Evolutionary conservation across 2,329 filamentous ascomycete species (phyloP), one percentile per base, ranked within the genome.

Genomic region (Waltergamsia citrina): DNA sequence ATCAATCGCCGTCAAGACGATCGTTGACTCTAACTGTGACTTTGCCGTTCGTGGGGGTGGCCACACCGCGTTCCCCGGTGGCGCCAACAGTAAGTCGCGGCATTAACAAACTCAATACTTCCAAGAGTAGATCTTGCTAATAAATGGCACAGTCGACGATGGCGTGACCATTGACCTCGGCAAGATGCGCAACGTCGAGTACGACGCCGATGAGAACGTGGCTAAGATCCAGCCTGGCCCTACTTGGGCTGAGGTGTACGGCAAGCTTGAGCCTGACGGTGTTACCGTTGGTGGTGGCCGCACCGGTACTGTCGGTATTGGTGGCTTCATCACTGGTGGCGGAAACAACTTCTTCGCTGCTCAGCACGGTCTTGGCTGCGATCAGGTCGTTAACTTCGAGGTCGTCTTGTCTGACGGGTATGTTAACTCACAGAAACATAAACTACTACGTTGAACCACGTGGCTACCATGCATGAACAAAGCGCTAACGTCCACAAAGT

Each of bases 281-380:
- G 47, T 66, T 4, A 51, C 55, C 3, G 60, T 64, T 1, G 51
- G 60, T 0, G 67, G 67, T 2, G 67, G 63, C 3, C 56, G 68
- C 12, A 54, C 56, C 5, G 50, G 57, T 2, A 44, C 47, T 15
- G 50, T 55, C 5, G 53, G 53, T 10, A 49, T 54, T 3, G 46
- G 45, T 7, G 52, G 53, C 1, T 48, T 52, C 22, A 43, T 46
- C 3, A 47, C 49, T 11, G 51, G 51, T 9, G 49, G 44, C 34
- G 41, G 45, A 25, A 37, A 48, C 39, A 37, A 40, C 10, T 40
- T 41, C 23, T 43, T 37, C 18, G 42, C 38, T 14, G 38, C 35
- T 15, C 37, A 38, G 8, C 34, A 36, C 7, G 44, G 44, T 3
- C 36, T 47, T 12, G 41, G 37, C 6, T 64, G 59, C 33, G 67